Percentiles rank a stretch among this genome's conserved stretches.
Conservation (phyloP, 2,329 filamentous ascomycete species). For the Teratosphaeria epicoccoides region DNA sequence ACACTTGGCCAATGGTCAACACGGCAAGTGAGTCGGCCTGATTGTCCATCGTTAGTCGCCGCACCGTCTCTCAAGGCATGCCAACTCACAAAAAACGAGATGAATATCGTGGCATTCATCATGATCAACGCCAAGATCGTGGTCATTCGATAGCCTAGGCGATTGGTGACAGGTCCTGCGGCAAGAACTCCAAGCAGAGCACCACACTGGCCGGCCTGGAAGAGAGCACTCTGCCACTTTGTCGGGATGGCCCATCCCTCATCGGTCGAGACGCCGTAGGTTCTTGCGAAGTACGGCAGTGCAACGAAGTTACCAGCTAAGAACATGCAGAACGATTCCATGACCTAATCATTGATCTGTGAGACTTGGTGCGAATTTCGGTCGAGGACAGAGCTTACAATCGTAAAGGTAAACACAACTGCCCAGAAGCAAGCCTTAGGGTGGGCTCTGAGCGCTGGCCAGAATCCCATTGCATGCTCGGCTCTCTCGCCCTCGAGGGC, state of each 20-base stretch:
- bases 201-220: constrained; percentile 43
- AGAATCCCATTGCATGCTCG: constrained; percentile 37
- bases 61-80: background rate
- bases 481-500: constrained; percentile 44
- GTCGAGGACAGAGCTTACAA: constrained; percentile 11
- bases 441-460: constrained; percentile 37
- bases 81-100: constrained; percentile 40
- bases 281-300: constrained; percentile 31
- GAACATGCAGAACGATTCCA: constrained; percentile 49
- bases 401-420: constrained; percentile 39
- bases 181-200: constrained; percentile 48
- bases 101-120: constrained; percentile 47
- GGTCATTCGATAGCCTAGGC: constrained; percentile 47
- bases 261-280: constrained; percentile 34
- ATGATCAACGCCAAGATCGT: constrained; percentile 43
- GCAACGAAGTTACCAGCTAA: constrained; percentile 47
- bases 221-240: constrained; percentile 47
- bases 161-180: constrained; percentile 47
- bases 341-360: constrained; percentile 7
- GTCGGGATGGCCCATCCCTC: constrained; percentile 35
- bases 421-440: constrained; percentile 41
- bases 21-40: constrained; percentile 33
- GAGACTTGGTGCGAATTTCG: constrained; percentile 3
- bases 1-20: constrained; percentile 42
- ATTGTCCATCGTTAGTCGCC: constrained; percentile 1